phyloP scores from a whole-genome alignment of 2,329 filamentous ascomycete species.

The Xylaria sp. region DNA sequence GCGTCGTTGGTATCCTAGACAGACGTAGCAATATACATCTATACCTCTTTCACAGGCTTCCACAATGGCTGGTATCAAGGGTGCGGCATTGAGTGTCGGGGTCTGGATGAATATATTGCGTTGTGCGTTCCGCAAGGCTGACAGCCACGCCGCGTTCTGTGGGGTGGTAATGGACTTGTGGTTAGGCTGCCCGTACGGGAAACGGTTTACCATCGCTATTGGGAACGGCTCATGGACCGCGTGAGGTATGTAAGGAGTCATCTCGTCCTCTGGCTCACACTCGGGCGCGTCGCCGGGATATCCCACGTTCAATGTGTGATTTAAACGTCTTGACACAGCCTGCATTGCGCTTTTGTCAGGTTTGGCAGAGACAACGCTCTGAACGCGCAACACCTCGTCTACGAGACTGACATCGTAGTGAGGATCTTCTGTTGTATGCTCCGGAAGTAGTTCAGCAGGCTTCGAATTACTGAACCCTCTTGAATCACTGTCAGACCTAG shows the following conservation, averaged over 20 bases:
- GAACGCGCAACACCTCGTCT: slow-evolving; percentile 66
- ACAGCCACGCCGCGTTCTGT: slow-evolving; percentile 78
- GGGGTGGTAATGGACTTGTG: slow-evolving; percentile 67
- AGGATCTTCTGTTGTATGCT: slow-evolving; percentile 63
- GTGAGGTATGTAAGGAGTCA: slow-evolving; percentile 70
- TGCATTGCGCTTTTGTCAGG: slow-evolving; percentile 59
- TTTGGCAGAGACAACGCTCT: slow-evolving; percentile 59
- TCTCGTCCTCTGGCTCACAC: slow-evolving; percentile 56
- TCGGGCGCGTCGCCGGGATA: slow-evolving; percentile 61
- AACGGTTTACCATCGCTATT: slow-evolving; percentile 73
- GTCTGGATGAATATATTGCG: slow-evolving; percentile 77
- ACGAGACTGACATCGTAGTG: slow-evolving; percentile 69
- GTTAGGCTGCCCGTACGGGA: slow-evolving; percentile 69
- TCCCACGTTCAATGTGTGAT: slow-evolving; percentile 60
- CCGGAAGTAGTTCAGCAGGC: slow-evolving; percentile 38
- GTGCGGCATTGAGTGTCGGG: slow-evolving; percentile 76
- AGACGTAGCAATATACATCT: slow-evolving; percentile 72
- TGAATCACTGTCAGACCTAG: background rate
- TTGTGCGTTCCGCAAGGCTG: slow-evolving; percentile 68
- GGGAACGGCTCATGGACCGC: slow-evolving; percentile 63
- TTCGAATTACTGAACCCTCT: background rate
- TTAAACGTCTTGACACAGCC: slow-evolving; percentile 69
- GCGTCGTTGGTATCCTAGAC: slow-evolving; percentile 80
- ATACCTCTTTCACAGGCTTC: slow-evolving; percentile 71
- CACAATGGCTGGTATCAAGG: slow-evolving; percentile 66